phyloP scores from a whole-genome alignment of 2,329 filamentous ascomycete species.

The Hortaea sp. region DNA sequence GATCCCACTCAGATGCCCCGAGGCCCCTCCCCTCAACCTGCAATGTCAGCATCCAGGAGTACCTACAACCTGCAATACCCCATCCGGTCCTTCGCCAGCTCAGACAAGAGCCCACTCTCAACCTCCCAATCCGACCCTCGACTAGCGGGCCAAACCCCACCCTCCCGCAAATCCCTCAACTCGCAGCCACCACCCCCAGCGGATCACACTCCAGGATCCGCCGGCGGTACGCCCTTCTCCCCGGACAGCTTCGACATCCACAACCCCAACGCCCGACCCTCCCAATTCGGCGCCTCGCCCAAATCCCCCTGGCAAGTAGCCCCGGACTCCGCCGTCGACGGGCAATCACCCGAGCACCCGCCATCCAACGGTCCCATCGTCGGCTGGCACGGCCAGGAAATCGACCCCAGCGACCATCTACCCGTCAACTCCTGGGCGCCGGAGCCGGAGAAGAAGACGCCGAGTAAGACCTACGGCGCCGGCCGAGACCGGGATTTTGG shows the following conservation, averaged over 20 bases:
- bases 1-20: slow-evolving; percentile 8
- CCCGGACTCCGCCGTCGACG: slow-evolving; percentile 19
- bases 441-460: slow-evolving; percentile 55
- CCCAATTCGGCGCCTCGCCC: slow-evolving; percentile 10
- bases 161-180: slow-evolving; percentile 56
- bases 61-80: slow-evolving; percentile 23
- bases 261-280: slow-evolving; percentile 43
- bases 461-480: slow-evolving; percentile 25
- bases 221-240: slow-evolving; percentile 54
- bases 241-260: slow-evolving; percentile 67
- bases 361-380: slow-evolving; percentile 55
- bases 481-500: slow-evolving; percentile 25
- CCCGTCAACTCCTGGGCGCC: slow-evolving; percentile 70
- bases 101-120: slow-evolving; percentile 31
- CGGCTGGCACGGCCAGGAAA: slow-evolving; percentile 62
- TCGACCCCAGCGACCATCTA: slow-evolving; percentile 72
- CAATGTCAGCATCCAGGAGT: slow-evolving; percentile 12
- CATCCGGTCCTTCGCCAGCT: slow-evolving; percentile 23
- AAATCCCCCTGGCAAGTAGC: slow-evolving; percentile 17
- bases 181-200: slow-evolving; percentile 53
- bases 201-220: slow-evolving; percentile 10
- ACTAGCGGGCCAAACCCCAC: slow-evolving; percentile 28
- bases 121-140: slow-evolving; percentile 14
- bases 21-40: slow-evolving; percentile 20
- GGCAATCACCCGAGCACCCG: slow-evolving; percentile 12